Percentiles rank a stretch among this genome's conserved stretches.
Evolutionary conservation across 108 stramenopile species (phyloP).

Genomic region (Skeletonema grethae): DNA sequence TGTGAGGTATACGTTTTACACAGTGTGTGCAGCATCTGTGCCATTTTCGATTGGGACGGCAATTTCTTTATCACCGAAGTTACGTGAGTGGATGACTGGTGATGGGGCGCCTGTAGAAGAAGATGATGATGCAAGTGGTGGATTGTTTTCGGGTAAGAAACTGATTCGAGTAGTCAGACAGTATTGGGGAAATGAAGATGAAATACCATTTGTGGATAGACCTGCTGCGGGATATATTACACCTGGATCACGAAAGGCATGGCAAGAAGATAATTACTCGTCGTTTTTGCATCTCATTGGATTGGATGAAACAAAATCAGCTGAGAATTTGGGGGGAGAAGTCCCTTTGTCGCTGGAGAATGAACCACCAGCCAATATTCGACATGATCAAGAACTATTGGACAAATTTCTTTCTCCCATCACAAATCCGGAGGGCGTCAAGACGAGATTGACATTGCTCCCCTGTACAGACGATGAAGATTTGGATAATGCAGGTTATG

Average conservation of each 20-base stretch:
- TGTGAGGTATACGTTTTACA: slow-evolving; percentile 37
- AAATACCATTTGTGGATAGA: slow-evolving; percentile 26
- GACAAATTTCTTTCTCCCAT: slow-evolving; percentile 33
- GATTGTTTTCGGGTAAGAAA: not conserved
- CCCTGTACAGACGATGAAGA: slow-evolving; percentile 10
- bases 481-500: slow-evolving; percentile 7
- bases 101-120: slow-evolving; percentile 11
- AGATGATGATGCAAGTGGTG: not conserved
- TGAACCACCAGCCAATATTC: slow-evolving; percentile 26
- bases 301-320: not conserved
- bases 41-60: slow-evolving; percentile 39
- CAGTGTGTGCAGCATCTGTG: slow-evolving; percentile 24
- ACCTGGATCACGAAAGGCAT: slow-evolving; percentile 22
- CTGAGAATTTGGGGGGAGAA: not conserved
- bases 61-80: slow-evolving; percentile 31
- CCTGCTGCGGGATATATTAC: not conserved
- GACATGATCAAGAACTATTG: slow-evolving; percentile 19
- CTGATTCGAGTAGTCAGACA: slow-evolving; percentile 22
- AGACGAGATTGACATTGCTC: slow-evolving; percentile 30
- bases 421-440: slow-evolving; percentile 34
- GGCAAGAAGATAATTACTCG: slow-evolving; percentile 37
- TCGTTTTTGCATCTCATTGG: slow-evolving; percentile 33
- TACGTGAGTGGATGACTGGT: slow-evolving; percentile 35
- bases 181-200: slow-evolving; percentile 39
- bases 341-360: slow-evolving; percentile 35